Evolutionary conservation across 257 asterid genomes (phyloP).

Genomic region (Fraxinus americana): DNA sequence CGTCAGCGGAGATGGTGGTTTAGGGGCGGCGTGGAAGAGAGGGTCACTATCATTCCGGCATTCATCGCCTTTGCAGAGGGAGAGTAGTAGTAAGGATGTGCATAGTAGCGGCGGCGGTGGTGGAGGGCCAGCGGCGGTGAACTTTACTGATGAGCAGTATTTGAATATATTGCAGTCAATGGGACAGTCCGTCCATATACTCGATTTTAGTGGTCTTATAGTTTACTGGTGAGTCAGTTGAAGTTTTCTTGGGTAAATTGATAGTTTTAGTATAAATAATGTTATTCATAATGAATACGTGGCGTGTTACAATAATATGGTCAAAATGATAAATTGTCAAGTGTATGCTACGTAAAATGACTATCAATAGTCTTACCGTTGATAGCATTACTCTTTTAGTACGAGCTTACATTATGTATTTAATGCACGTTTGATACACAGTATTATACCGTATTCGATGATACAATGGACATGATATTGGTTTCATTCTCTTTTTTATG

Average conservation of each 20-base stretch:
- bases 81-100: constrained; percentile 35
- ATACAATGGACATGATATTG: not conserved
- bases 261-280: not conserved
- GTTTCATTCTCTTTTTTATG: not conserved
- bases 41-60: constrained; percentile 41
- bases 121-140: constrained; percentile 51
- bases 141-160: constrained; percentile 78
- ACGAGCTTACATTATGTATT: not conserved
- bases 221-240: constrained; percentile 75
- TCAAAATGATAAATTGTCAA: too few species aligned
- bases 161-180: constrained; percentile 89
- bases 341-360: too few species aligned
- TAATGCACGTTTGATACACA: too few species aligned
- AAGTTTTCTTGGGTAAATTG: constrained; percentile 1
- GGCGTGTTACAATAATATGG: too few species aligned
- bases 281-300: too few species aligned
- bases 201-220: constrained; percentile 62
- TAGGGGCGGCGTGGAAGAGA: constrained; percentile 36
- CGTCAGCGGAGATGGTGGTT: constrained; percentile 32
- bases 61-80: constrained; percentile 51
- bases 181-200: constrained; percentile 90
- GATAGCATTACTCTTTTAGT: too few species aligned
- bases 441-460: not conserved
- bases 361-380: too few species aligned
- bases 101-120: constrained; percentile 30